These are phyloP conservation scores for Malus asiatica DNA, from an alignment of 306 rosid species.

Conservation along the genomic window DNA sequence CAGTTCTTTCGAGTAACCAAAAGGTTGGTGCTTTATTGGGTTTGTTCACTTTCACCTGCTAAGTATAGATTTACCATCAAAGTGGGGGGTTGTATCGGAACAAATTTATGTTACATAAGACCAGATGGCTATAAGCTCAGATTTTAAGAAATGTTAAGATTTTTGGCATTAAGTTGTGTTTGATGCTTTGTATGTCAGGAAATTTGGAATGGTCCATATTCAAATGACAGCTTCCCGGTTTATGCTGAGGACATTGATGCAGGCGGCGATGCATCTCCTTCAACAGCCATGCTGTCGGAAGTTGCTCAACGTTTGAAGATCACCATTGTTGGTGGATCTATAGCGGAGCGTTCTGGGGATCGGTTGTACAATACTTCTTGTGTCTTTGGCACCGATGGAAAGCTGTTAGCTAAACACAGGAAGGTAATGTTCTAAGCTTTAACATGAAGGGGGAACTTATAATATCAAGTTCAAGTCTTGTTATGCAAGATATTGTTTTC, in stretches of 20 bases:
- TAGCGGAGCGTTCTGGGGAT: conserved; percentile 76
- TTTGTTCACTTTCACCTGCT: neutral
- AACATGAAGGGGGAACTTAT: neutral
- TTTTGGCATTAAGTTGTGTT: neutral
- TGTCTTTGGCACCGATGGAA: conserved; percentile 74
- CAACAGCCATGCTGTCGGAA: conserved; percentile 88
- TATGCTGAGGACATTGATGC: conserved; percentile 90
- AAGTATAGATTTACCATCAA: neutral
- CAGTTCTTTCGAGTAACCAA: neutral
- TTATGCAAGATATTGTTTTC: too few relatives aligned
- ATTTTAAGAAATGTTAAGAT: too few relatives aligned
- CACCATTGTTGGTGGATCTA: conserved; percentile 91
- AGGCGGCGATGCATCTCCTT: conserved; percentile 78
- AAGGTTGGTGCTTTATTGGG: neutral
- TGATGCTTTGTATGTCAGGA: conserved; percentile 38
- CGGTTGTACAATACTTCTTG: conserved; percentile 74
- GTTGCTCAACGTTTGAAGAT: conserved; percentile 54
- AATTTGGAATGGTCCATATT: conserved; percentile 93
- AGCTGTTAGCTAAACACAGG: conserved; percentile 75
- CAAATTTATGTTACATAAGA: neutral
- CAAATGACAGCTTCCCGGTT: conserved; percentile 71
- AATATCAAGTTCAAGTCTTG: neutral
- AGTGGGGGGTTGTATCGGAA: neutral
- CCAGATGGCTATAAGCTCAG: neutral
- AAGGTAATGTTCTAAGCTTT: conserved; percentile 39